Base-by-base conservation (phyloP, 2,329 filamentous ascomycete species). In the Fusarium palustre region DNA sequence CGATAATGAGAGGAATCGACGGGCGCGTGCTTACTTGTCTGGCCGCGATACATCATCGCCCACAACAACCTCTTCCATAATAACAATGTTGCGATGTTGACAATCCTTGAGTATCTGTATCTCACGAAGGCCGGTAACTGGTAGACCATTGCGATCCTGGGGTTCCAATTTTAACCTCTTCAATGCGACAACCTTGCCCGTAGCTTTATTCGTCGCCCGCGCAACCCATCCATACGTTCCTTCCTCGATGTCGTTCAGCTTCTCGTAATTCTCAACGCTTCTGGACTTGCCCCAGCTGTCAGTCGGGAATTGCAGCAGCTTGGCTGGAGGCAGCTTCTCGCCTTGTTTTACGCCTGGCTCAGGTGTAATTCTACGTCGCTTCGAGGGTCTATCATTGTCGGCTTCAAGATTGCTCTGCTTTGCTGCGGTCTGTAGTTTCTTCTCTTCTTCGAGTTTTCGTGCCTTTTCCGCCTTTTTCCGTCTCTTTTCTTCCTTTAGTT, bases 211-310 rank as follows among this genome's bases (percentile, higher is more conserved):
- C 66, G 86, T 90, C 15, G 94, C 96, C 60, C 96, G 87, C 56
- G 94, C 94, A 7, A 99, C 96, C 87, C 91, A 95, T 46, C 96
- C 96, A 79, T 99, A 99, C 11, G 94, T 94, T 36, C 96, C 96
- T 82, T 99, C 96, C 80, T 98, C 96, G 75, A 99, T 99, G 77
- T 96, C 92, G 79, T 99, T 99, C 59, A 99, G 85, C 72, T 92
- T 92, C 75, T 97, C 92, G 81, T 94, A 99, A 76, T 93, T 91
- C 76, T 95, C 91, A 28, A 97, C 91, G 77, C 92, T 92, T 64
- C 92, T 86, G 76, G 91, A 92, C 59, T 82, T 84, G 52, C 88
- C 86, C 89, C 94, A 97, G 71, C 83, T 79, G 12, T 87, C 86
- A 16, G 85, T 83, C 12, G 91, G 86, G 76, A 97, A 94, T 13